Evolutionary conservation across 2,329 filamentous ascomycete genomes (phyloP).

Genomic region (Monosporascus sp.): DNA sequence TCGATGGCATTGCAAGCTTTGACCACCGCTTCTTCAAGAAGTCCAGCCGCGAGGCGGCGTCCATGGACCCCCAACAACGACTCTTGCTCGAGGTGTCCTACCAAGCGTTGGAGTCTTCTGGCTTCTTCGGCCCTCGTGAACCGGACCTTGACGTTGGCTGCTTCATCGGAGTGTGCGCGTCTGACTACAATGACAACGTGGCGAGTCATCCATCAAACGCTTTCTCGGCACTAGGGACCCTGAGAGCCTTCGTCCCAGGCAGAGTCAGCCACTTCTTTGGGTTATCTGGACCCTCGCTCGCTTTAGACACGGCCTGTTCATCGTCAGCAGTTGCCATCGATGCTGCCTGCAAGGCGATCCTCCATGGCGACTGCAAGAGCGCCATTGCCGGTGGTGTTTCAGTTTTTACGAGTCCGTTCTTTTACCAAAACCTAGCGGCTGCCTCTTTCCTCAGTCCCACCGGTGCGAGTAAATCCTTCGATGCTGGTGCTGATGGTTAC

Average conservation of each 20-base stretch:
- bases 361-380: constrained; percentile 2
- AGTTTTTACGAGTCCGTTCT: constrained; percentile 35
- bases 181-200: constrained; percentile 16
- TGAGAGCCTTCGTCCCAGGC: not conserved
- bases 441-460: constrained; percentile 38
- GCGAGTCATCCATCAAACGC: constrained; percentile 8
- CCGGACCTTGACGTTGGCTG: constrained; percentile 23
- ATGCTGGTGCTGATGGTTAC: constrained; percentile 48
- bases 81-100: constrained; percentile 30
- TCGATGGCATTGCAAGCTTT: constrained; percentile 15
- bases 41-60: constrained; percentile 20
- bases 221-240: constrained; percentile 4
- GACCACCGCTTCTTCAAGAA: constrained; percentile 23
- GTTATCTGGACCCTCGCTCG: too few relatives aligned
- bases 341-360: too few relatives aligned
- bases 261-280: too few relatives aligned
- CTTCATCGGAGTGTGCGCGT: constrained; percentile 11
- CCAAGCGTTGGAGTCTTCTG: constrained; percentile 24
- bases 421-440: constrained; percentile 12
- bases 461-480: constrained; percentile 45
- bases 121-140: constrained; percentile 17
- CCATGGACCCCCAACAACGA: constrained; percentile 30
- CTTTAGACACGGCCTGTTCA: too few relatives aligned
- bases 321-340: too few relatives aligned
- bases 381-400: constrained; percentile 14